Base-by-base conservation (phyloP, 768 basidiomycete species). In the Psilocybe tampanensis region DNA sequence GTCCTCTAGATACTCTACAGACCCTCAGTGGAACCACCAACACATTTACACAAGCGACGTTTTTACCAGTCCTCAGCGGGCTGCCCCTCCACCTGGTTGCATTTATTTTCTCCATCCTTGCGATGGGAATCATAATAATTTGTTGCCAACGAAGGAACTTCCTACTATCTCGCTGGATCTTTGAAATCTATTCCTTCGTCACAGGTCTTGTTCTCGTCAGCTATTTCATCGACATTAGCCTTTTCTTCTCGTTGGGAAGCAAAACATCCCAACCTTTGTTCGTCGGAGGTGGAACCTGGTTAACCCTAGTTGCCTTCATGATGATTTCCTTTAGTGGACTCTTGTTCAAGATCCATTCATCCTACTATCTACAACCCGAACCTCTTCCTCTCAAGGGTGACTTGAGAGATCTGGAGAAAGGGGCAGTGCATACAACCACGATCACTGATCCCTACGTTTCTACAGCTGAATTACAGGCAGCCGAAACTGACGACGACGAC, bases 201-300 rank as follows among this genome's bases (percentile, higher is more conserved):
- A 5, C 44, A 4, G 33, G 34, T 21, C 22, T 26, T 34, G 36
- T 44, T 2, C 11, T 39, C 17, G 44, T 19, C 32, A 22, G 21
- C 36, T 55, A 47, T 39, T 5, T 26, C 21, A 21, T 55, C 7
- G 54, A 55, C 24, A 12, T 55, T 12, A 36, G 44, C 8, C 47
- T 55, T 41, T 55, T n/a, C 36, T 36, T 23, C 23, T 48, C 47
- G 18, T 26, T 48, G 11, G 11, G 15, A 32, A 6, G 19, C 52
- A 18, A 44, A 9, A 44, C 26, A 32, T 24, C 32, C 22, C 43
- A 18, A 44, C 3, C 18, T 19, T 44, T 44, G 22, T 22, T 22
- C 8, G 21, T 22, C 2, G 55, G 59, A 33, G 47, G 52, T 43
- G 49, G 54, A 4, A 54, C 52, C 18, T 60, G 55, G 50, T 21